Evolutionary conservation across 2,329 filamentous ascomycete genomes (phyloP), one percentile per base, ranked within the genome.

Genomic region (Colletotrichum sp.): DNA sequence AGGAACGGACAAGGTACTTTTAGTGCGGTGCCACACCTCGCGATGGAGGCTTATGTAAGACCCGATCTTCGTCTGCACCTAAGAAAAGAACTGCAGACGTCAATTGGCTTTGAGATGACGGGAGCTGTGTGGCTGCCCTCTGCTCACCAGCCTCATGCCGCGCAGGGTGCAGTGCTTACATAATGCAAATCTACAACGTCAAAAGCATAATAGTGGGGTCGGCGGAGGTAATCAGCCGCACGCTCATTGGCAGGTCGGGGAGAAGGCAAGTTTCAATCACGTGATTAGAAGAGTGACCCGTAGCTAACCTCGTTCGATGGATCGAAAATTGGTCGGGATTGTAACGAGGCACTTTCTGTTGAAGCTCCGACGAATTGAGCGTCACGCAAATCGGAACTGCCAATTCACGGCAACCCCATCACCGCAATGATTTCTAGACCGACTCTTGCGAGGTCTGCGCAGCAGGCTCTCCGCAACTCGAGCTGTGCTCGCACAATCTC

Each of bases 341-440:
- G 55, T 63, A 52, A 70, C 75, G 77, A 78, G 77, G 77, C 77
- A 78, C 76, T 77, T 78, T 78, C 75, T 78, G 68, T 74, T 69
- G 74, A 76, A 76, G 75, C 68, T 72, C 72, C 77, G 69, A 78
- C 71, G 75, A 78, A 76, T 73, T 69, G 78, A 76, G 74, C 77
- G 72, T 76, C 72, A 77, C 72, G 77, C 64, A 76, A 76, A 68
- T 64, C 67, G 69, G 72, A 77, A 76, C 84, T 84, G 87, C 86
- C 88, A 88, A 90, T 90, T 87, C 87, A 87, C 87, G 87, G 87
- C 87, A 88, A 88, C 88, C 87, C 86, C 84, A 86, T 86, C 87
- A 87, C 85, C 89, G 92, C 88, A 83, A 92, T 92, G 90, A 89
- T 92, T 85, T 91, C 90, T 85, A 89, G 90, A 90, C 89, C 90